These are phyloP conservation scores for Gypsophila paniculata DNA, from an alignment of 179 eudicot species.

Conservation along the genomic window DNA sequence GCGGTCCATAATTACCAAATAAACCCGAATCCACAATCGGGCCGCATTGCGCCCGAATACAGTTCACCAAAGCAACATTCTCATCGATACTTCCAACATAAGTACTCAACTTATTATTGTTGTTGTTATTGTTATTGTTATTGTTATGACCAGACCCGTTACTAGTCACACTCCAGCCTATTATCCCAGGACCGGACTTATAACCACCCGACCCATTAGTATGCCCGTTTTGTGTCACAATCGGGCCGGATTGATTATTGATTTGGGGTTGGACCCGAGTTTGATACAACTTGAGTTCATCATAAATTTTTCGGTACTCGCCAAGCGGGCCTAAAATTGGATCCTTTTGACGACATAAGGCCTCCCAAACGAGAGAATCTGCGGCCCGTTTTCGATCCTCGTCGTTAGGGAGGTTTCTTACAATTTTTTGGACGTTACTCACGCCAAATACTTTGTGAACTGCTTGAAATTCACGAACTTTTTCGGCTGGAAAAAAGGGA, in stretches of 20 bases:
- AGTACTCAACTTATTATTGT: no score
- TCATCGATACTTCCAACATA: slow-evolving; percentile 15
- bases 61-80: slow-evolving; percentile 31
- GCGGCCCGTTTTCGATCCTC: slow-evolving; percentile 53
- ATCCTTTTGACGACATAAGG: slow-evolving; percentile 60
- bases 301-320: slow-evolving; percentile 49
- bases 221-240: slow-evolving; percentile 30
- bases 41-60: slow-evolving; percentile 30
- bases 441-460: slow-evolving; percentile 88
- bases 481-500: slow-evolving; percentile 65
- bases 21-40: slow-evolving; percentile 30
- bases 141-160: slow-evolving; percentile 22
- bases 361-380: slow-evolving; percentile 84
- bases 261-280: slow-evolving; percentile 24
- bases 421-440: slow-evolving; percentile 67
- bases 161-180: slow-evolving; percentile 39
- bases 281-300: slow-evolving; percentile 56
- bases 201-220: slow-evolving; percentile 22
- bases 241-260: slow-evolving; percentile 21
- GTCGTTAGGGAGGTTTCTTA: slow-evolving; percentile 38
- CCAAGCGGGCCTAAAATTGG: slow-evolving; percentile 71
- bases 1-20: slow-evolving; percentile 25
- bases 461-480: slow-evolving; percentile 57
- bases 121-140: no score
- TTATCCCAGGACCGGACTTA: slow-evolving; percentile 31